A percentile compares a stretch with the other conserved stretches of the same genome.
These are phyloP conservation scores for Gracilaria caudata DNA, from an alignment of 23 red algal species.

Conservation along the genomic window DNA sequence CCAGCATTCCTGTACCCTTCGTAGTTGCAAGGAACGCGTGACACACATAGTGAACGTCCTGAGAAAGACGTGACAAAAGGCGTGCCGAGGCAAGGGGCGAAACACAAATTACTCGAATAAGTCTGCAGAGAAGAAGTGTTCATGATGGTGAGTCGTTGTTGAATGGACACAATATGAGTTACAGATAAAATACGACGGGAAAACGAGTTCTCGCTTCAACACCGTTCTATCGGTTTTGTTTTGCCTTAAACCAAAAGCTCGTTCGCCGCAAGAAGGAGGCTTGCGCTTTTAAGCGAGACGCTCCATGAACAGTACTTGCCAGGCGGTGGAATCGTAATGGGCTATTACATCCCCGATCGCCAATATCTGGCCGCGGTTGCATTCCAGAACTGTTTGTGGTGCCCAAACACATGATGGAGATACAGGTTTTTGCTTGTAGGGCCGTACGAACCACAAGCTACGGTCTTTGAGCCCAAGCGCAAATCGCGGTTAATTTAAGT, in stretches of 20 bases:
- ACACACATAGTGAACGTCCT: not conserved
- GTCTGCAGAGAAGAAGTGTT: not conserved
- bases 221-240: no score
- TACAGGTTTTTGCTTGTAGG: not conserved
- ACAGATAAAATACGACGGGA: no score
- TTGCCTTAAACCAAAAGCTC: no score
- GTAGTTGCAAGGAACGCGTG: not conserved
- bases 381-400: slow-evolving; percentile 3
- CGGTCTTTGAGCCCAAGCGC: not conserved
- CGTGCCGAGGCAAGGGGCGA: not conserved
- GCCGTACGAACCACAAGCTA: not conserved
- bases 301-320: no score
- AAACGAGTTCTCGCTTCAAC: no score
- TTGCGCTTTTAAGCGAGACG: no score
- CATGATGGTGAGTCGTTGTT: not conserved
- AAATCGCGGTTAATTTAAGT: not conserved
- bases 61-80: not conserved
- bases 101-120: not conserved
- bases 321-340: no score
- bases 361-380: not conserved
- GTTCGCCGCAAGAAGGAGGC: no score
- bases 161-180: no score
- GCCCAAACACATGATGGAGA: not conserved
- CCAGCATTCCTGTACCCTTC: not conserved
- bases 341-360: no score